Base-by-base conservation (phyloP, 2,329 filamentous ascomycete species). In the Cercospora janseana region DNA sequence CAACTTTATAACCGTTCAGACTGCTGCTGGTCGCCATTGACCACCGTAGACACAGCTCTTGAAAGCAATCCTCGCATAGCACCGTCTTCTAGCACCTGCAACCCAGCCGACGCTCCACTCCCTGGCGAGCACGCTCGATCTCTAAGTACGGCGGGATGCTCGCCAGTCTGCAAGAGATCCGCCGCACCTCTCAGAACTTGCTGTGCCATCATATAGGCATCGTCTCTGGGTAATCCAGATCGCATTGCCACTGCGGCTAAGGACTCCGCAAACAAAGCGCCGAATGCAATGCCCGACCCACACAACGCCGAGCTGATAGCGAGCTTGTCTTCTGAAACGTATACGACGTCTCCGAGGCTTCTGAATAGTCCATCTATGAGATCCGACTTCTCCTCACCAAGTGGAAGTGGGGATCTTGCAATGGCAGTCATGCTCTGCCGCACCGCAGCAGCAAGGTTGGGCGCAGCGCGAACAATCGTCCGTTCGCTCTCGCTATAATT, bases 341-440 rank as follows among this genome's bases (percentile, higher is more conserved):
- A 80, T 15, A 85, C 78, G 10, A 88, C 83, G 31, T 83, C 79
- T 40, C 87, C 87, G 51, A 91, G 86, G 45, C 80, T 79, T 63
- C 75, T 80, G 75, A 92, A 92, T 62, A 91, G 86, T 83, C 86
- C 90, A 23, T 79, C 82, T 13, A 89, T 79, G 8, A 91, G 76
- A 13, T 63, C 52, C 64, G 79, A 72, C 23, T 77, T 76, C 13
- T 74, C 70, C 1, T 75, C 64, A 4, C 78, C 73, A 10, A 88
- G 72, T 3, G 82, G 77, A 6, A 83, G 80, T 6, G 73, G 75
- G 5, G 78, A 75, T 1, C 78, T 82, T 40, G 81, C 83, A 59
- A 95, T 85, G 46, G 93, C 75, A 6, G 75, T 92, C 87, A 93
- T 93, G 60, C 81, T 84, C 69, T 94, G 85, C 38, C 87, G 75